phyloP scores from a whole-genome alignment of 2,329 filamentous ascomycete genomes.

The Thielaviopsis euricoi region DNA sequence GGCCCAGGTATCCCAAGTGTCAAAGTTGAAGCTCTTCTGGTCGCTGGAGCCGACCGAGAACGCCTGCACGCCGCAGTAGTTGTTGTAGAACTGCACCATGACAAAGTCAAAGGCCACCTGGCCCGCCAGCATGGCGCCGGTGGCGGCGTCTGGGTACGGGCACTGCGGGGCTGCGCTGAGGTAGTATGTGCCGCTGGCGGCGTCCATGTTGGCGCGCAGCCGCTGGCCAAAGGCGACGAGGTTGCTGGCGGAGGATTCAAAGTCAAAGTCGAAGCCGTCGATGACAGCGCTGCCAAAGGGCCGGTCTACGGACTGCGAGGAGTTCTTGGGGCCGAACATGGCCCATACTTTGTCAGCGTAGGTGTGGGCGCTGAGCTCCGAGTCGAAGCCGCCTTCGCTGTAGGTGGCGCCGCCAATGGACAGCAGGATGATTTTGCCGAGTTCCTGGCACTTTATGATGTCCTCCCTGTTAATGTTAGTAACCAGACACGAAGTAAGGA shows the following conservation, averaged over 20 bases:
- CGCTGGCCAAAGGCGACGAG: constrained; percentile 22
- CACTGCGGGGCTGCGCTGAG: constrained; percentile 31
- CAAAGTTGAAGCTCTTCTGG: constrained; percentile 26
- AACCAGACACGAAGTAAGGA: neutral
- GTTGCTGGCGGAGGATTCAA: constrained; percentile 18
- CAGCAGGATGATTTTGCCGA: constrained; percentile 27
- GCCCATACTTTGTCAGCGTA: constrained; percentile 24
- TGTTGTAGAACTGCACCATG: constrained; percentile 36
- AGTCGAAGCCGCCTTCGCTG: constrained; percentile 33
- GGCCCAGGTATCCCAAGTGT: constrained; percentile 44
- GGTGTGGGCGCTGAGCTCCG: constrained; percentile 17
- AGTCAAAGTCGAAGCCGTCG: constrained; percentile 28
- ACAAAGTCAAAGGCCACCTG: constrained; percentile 25
- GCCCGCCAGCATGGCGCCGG: constrained; percentile 24
- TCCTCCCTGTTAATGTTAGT: constrained; percentile 20
- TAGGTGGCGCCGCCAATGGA: constrained; percentile 30
- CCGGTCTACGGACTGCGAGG: constrained; percentile 19
- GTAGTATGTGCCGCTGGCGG: constrained; percentile 20
- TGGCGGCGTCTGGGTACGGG: constrained; percentile 19
- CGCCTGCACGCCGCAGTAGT: constrained; percentile 38
- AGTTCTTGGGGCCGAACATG: constrained; percentile 22
- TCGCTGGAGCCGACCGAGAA: constrained; percentile 23
- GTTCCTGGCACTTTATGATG: constrained; percentile 25
- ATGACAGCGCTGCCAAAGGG: constrained; percentile 22
- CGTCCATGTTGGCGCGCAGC: constrained; percentile 30